Conservation (phyloP, 1,284 basidiomycete species). For the Puccinia horiana region DNA sequence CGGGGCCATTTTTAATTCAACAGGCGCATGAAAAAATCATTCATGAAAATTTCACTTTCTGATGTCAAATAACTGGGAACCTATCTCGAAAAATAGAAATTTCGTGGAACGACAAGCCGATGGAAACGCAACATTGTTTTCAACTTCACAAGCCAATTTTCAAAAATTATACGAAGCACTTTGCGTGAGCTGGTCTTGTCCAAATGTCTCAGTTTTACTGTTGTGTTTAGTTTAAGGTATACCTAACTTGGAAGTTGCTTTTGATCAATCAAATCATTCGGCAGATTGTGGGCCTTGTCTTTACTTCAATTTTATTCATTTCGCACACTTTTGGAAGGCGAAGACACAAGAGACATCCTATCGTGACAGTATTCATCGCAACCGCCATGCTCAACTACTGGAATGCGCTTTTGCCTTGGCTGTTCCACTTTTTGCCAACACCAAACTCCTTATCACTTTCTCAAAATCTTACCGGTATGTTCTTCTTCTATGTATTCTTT, state of each 20-base stretch:
- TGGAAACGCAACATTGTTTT: not conserved
- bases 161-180: constrained; percentile 14
- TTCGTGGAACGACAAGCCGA: not conserved
- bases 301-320: constrained; percentile 31
- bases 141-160: not conserved
- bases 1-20: too few relatives aligned
- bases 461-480: not conserved
- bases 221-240: not conserved
- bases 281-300: constrained; percentile 27
- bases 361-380: constrained; percentile 27
- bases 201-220: not conserved
- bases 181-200: not conserved
- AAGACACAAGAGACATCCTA: constrained; percentile 20
- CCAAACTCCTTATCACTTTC: not conserved
- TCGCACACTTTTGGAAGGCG: constrained; percentile 14
- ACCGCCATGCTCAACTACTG: constrained; percentile 25
- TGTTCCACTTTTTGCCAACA: constrained; percentile 10
- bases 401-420: constrained; percentile 40
- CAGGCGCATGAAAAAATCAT: too few relatives aligned
- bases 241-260: not conserved
- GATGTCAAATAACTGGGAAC: not conserved
- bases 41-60: not conserved
- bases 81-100: not conserved
- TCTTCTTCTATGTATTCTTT: not conserved
- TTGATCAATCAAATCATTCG: not conserved